phyloP scores from a whole-genome alignment of 2,329 filamentous ascomycete species.

The Parascedosporium putredinis region DNA sequence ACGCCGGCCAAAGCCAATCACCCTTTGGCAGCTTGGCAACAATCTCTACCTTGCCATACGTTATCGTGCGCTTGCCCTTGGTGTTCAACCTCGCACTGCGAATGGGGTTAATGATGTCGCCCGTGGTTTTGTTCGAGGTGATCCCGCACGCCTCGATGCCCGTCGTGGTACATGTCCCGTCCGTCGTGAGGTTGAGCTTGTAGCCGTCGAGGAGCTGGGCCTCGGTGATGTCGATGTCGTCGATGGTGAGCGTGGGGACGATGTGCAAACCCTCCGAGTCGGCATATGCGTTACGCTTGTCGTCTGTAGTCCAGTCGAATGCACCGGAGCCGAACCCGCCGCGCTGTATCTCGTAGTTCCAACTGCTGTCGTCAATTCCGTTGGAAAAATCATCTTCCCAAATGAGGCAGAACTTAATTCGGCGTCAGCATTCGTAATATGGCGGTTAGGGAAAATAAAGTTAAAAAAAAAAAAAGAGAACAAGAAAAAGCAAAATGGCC shows the following conservation, averaged over 20 bases:
- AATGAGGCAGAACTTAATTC: constrained; percentile 61
- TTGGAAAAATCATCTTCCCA: constrained; percentile 50
- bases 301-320: constrained; percentile 66
- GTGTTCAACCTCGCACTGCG: constrained; percentile 69
- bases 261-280: constrained; percentile 60
- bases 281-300: constrained; percentile 64
- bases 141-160: constrained; percentile 45
- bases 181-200: constrained; percentile 55
- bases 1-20: constrained; percentile 84
- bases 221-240: constrained; percentile 14
- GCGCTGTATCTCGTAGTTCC: constrained; percentile 65
- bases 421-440: no score
- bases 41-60: constrained; percentile 73
- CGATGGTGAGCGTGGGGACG: constrained; percentile 57
- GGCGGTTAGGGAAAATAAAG: neutral
- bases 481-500: no score
- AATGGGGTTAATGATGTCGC: constrained; percentile 61
- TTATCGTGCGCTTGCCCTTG: constrained; percentile 63
- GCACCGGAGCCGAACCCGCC: constrained; percentile 71
- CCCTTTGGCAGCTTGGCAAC: constrained; percentile 64
- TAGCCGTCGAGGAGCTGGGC: constrained; percentile 54
- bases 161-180: constrained; percentile 54
- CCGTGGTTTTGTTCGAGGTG: constrained; percentile 60
- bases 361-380: constrained; percentile 49
- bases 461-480: no score